Evolutionary conservation across 768 basidiomycete species (phyloP), one percentile per base, ranked within the genome.

Genomic region (Pluteus cervinus): DNA sequence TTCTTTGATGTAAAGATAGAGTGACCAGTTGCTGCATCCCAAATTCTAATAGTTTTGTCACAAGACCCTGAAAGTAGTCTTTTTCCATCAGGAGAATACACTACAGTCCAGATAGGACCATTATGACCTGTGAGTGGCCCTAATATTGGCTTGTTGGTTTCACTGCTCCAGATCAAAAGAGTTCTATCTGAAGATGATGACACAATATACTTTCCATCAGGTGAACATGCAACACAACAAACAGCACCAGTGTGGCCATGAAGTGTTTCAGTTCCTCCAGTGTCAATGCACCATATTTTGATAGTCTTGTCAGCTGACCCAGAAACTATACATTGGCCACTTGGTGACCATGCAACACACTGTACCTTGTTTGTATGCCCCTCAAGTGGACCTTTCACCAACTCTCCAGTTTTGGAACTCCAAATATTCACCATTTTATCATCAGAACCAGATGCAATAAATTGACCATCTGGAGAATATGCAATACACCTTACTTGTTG

Each of bases 341-440:
- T 38, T 8, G 41, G 39, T 6, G 49, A 53, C 41, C 50, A 56
- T 12, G 42, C 41, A 18, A 54, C 38, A 22, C 31, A 41, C 21
- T 31, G 37, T 17, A 52, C 49, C 3, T 24, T 17, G 5, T 36
- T 38, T 3, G 40, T 34, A 35, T 53, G 52, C 4, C 42, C 47
- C 17, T 29, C 14, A 12, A 53, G 38, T 3, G 49, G 41, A 5
- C 17, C 40, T 7, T 22, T 25, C 24, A 46, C 12, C 4, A 32
- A 1, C 8, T 39, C 22, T 3, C 55, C 50, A 4, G 35, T 51
- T 5, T 10, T 20, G 7, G 40, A 35, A 42, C 47, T 40, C 48
- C 46, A 50, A 9, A 55, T 15, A 6, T 45, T 18, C 10, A 55
- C 23, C 4, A 47, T 53, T n/a, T 40, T 37, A 31, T 60, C 55